These are phyloP conservation scores for Albifimbria verrucaria DNA, from an alignment of 2,329 filamentous ascomycete genomes.

Conservation along the genomic window DNA sequence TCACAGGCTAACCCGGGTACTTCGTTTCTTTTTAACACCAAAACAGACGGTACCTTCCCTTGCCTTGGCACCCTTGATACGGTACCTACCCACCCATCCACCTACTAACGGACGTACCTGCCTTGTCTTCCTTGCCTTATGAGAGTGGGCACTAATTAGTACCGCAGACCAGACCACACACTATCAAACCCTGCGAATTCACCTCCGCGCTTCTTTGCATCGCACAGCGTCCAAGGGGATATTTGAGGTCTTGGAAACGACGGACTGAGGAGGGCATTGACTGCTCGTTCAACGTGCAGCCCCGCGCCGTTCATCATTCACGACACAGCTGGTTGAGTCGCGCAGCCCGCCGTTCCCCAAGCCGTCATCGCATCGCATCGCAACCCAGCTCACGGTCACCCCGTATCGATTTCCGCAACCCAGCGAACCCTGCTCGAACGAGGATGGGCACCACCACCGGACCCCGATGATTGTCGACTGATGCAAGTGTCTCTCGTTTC, in stretches of 20 bases:
- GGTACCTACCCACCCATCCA: too few relatives aligned
- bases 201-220: not conserved
- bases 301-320: not conserved
- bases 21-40: too few relatives aligned
- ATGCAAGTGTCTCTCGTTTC: slow-evolving; percentile 19
- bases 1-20: too few relatives aligned
- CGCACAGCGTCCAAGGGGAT: too few relatives aligned
- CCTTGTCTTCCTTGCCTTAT: not conserved
- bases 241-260: too few relatives aligned
- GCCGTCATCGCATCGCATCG: not conserved
- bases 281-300: not conserved
- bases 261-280: too few relatives aligned
- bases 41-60: too few relatives aligned
- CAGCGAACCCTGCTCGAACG: slow-evolving; percentile 11
- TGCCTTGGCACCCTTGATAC: too few relatives aligned
- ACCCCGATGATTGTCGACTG: slow-evolving; percentile 19
- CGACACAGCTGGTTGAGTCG: not conserved
- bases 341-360: not conserved
- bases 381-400: not conserved
- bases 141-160: not conserved
- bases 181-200: not conserved
- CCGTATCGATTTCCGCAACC: not conserved
- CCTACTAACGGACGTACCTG: too few relatives aligned
- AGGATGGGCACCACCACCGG: slow-evolving; percentile 29
- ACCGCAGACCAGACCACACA: not conserved